Evolutionary conservation across 2,329 filamentous ascomycete species (phyloP), one percentile per base, ranked within the genome.

Genomic region (Hymenoscyphus repandus): DNA sequence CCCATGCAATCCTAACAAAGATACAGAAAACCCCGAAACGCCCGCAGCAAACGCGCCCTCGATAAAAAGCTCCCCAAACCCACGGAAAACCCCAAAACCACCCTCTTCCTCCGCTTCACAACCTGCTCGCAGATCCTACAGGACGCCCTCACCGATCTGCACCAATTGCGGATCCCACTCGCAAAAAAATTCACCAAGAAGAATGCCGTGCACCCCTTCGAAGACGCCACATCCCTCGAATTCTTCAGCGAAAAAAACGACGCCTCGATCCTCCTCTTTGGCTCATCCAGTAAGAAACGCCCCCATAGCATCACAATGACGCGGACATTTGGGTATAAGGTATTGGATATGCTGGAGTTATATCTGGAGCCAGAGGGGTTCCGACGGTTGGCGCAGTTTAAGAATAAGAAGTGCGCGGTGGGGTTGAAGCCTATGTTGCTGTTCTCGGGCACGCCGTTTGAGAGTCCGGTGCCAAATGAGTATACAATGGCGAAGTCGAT

Each of bases 171-270:
- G 63, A 84, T 87, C 64, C 90, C 91, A 2, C 78, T 92, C 55
- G 85, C 85, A 58, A 86, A 95, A 70, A 90, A 91, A 61, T 96
- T 99, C 74, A 88, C 83, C 71, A 99, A 97, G 80, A 97, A 97
- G 76, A 99, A 99, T 71, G 78, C 83, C 61, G 86, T 96, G 63
- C 90, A 93, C 70, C 93, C 93, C 2, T 99, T 99, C 70, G 92
- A 96, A 70, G 90, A 95, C 68, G 74, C 87, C 57, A 77, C 85
- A 27, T 92, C 87, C 47, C 80, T 97, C 59, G 90, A 96, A 72
- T 99, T 99, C 75, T 91, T 99, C 75, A 86, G 86, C 56, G 85
- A 91, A 67, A 99, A 97, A 76, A 99, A 99, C 72, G 93, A 99
- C 69, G 85, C 88, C 64, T 87, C 84, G 41, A 75, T 96, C 43